Evolutionary conservation across 129 eudicot genomes (phyloP).

Genomic region (Tanacetum coccineum): DNA sequence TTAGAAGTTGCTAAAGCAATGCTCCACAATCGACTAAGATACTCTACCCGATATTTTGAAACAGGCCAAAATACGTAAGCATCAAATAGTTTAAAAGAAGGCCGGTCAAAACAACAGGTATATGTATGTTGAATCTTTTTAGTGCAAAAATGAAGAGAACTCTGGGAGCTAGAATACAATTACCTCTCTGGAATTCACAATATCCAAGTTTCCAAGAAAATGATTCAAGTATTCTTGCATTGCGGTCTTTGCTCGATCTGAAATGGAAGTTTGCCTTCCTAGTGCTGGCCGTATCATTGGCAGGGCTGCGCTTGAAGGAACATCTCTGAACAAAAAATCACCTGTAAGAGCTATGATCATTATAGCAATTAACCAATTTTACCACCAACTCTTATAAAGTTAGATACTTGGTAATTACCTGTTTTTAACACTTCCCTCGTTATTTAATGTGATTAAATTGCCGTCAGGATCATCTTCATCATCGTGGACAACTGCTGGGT

Average conservation of each 20-base stretch:
- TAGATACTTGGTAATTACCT: conserved; percentile 50
- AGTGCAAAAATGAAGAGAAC: conserved; percentile 10
- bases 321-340: conserved; percentile 96
- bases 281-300: conserved; percentile 93
- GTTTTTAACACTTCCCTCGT: conserved; percentile 72
- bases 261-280: conserved; percentile 85
- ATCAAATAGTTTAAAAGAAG: conserved; percentile 11
- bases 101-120: conserved; percentile 6
- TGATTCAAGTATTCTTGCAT: conserved; percentile 97
- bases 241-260: conserved; percentile 82
- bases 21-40: conserved; percentile 6
- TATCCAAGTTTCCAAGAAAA: conserved; percentile 85
- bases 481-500: too few species aligned
- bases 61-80: not conserved
- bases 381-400: conserved; percentile 19
- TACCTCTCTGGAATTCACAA: conserved; percentile 93
- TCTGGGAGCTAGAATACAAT: not conserved
- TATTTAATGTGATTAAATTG: conserved; percentile 47
- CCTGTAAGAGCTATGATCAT: conserved; percentile 66
- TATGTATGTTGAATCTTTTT: conserved; percentile 2
- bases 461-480: too few species aligned
- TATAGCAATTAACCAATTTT: conserved; percentile 37
- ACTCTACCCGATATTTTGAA: not conserved
- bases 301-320: conserved; percentile 91
- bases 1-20: conserved; percentile 12